A percentile compares a stretch with the other conserved stretches of the same genome.
These are phyloP conservation scores for Neurospora sp. DNA, from an alignment of 2,329 filamentous ascomycete species.

Conservation along the genomic window DNA sequence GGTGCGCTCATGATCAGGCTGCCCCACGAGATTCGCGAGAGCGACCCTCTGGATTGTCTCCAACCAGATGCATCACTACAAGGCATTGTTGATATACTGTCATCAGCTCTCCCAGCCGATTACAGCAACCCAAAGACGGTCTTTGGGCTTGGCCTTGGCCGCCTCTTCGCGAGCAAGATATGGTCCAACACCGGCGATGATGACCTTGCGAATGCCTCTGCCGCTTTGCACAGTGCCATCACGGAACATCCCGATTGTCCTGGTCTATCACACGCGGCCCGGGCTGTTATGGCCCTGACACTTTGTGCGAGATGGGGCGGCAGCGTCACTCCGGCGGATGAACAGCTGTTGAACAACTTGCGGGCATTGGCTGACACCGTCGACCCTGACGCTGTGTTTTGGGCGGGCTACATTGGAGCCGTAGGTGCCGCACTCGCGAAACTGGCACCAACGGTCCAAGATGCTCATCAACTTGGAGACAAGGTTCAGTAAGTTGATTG, in stretches of 20 bases:
- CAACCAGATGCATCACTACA: conserved; percentile 17
- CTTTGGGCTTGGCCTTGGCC: conserved; percentile 32
- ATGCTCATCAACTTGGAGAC: conserved; percentile 21
- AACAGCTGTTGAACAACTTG: conserved; percentile 32
- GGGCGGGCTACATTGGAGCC: conserved; percentile 44
- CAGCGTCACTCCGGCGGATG: conserved; percentile 41
- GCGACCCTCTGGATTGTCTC: conserved; percentile 46
- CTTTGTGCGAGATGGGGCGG: conserved; percentile 68
- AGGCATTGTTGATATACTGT: conserved; percentile 28
- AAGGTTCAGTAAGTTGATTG: conserved; percentile 30
- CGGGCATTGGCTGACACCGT: conserved; percentile 29
- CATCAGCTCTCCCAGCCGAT: conserved; percentile 32
- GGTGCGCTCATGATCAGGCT: conserved; percentile 70
- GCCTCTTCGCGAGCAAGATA: conserved; percentile 38
- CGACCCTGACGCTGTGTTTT: conserved; percentile 34
- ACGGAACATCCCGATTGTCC: conserved; percentile 59
- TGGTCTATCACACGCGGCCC: conserved; percentile 62
- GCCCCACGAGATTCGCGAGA: conserved; percentile 45
- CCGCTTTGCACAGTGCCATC: conserved; percentile 63
- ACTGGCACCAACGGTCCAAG: conserved; percentile 30
- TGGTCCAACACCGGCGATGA: conserved; percentile 43
- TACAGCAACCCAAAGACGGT: conserved; percentile 28
- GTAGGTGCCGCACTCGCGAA: conserved; percentile 34
- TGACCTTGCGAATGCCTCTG: conserved; percentile 48
- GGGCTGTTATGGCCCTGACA: conserved; percentile 61